Evolutionary conservation across 2,329 filamentous ascomycete genomes (phyloP).

Genomic region (Ceratocystis cubensis): DNA sequence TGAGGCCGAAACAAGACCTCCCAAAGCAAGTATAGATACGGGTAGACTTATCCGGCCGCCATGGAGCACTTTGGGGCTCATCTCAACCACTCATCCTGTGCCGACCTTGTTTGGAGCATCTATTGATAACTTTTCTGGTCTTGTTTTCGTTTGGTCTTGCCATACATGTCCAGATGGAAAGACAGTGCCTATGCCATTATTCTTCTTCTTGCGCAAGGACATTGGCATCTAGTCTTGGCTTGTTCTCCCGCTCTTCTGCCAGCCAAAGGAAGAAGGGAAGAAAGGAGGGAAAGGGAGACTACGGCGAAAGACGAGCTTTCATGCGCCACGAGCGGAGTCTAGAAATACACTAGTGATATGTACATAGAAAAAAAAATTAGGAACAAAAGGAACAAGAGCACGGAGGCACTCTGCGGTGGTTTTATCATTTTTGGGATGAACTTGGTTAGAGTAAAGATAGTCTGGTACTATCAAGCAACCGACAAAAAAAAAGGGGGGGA

Average conservation of each 20-base stretch:
- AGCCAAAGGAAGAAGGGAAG: neutral
- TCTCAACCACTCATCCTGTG: neutral
- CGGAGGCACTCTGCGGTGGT: neutral
- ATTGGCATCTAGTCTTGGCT: neutral
- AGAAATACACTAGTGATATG: neutral
- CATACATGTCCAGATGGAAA: too few relatives aligned
- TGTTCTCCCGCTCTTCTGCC: constrained; percentile 9
- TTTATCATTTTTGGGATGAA: constrained; percentile 5
- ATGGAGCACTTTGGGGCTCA: too few relatives aligned
- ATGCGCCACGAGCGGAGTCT: neutral
- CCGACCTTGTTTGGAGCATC: too few relatives aligned
- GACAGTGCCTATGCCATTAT: neutral
- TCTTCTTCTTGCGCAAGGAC: neutral
- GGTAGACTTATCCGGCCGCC: too few relatives aligned
- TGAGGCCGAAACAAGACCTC: too few relatives aligned
- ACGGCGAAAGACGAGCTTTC: neutral
- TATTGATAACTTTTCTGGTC: too few relatives aligned
- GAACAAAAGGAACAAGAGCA: neutral
- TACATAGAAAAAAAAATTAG: neutral
- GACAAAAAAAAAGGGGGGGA: neutral
- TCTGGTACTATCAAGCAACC: too few relatives aligned
- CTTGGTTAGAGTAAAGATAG: neutral
- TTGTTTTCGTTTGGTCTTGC: too few relatives aligned
- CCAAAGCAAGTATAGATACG: too few relatives aligned
- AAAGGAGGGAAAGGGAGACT: neutral